Evolutionary conservation across 805 yeast genomes (phyloP).

Genomic region (Saccharomycopsis sp.): DNA sequence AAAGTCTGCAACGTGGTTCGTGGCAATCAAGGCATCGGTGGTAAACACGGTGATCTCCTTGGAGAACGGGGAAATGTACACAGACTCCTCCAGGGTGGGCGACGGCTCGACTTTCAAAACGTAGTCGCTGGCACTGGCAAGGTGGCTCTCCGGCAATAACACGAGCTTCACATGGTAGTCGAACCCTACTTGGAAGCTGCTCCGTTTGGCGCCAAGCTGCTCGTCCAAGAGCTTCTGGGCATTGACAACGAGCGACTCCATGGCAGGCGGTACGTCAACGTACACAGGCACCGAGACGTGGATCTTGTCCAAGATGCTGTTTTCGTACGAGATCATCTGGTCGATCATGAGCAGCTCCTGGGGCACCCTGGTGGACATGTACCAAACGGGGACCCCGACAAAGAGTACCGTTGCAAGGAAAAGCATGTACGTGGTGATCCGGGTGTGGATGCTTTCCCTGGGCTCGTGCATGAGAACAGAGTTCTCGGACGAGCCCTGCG

Average conservation of each 20-base stretch:
- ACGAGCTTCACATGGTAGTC: constrained; percentile 27
- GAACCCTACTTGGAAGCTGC: constrained; percentile 18
- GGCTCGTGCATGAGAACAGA: constrained; percentile 4
- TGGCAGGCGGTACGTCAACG: constrained; percentile 31
- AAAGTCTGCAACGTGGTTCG: constrained; percentile 40
- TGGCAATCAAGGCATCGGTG: constrained; percentile 30
- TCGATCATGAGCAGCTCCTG: constrained; percentile 51
- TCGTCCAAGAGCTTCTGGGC: constrained; percentile 29
- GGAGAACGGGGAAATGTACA: constrained; percentile 29
- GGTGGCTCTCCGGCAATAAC: constrained; percentile 7
- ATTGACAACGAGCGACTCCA: constrained; percentile 26
- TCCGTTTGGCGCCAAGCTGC: constrained; percentile 20
- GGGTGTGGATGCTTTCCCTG: constrained; percentile 14
- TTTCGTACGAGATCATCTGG: constrained; percentile 30
- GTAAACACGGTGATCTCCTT: constrained; percentile 30
- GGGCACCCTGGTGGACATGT: constrained; percentile 49
- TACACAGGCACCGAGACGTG: constrained; percentile 36
- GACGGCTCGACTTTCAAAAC: constrained; percentile 30
- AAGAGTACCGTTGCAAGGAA: constrained; percentile 26
- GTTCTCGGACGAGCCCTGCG: too few relatives aligned
- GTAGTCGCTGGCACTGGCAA: constrained; percentile 25
- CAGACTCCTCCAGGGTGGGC: constrained; percentile 26
- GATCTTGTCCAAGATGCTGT: constrained; percentile 25
- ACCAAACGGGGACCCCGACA: constrained; percentile 54
- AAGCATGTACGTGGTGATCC: constrained; percentile 24